Percentiles rank a stretch among this genome's conserved stretches.
Evolutionary conservation across 495 filamentous ascomycete genomes (phyloP).

Genomic region (Margaritispora aquatica): DNA sequence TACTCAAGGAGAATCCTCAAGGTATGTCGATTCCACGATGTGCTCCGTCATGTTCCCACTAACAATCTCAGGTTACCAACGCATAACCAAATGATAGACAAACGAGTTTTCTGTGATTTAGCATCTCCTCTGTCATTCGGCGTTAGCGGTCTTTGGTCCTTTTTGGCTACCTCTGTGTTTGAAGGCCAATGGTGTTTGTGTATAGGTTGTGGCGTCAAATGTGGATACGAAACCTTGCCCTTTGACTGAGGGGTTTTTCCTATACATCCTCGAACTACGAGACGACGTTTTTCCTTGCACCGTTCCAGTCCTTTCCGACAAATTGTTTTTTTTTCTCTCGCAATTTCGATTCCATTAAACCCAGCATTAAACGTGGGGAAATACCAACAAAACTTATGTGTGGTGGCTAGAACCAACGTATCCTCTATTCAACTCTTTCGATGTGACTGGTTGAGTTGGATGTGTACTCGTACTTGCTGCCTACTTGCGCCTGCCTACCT

Average conservation of each 20-base stretch:
- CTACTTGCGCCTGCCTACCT: too few species aligned
- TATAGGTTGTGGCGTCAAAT: constrained; percentile 19
- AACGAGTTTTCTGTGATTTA: constrained; percentile 33
- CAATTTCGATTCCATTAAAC: constrained; percentile 19
- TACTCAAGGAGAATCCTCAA: constrained; percentile 94
- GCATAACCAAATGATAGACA: constrained; percentile 31
- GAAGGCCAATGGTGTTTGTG: constrained; percentile 17
- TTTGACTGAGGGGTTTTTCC: constrained; percentile 1
- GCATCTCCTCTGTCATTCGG: constrained; percentile 37
- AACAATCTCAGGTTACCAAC: constrained; percentile 45
- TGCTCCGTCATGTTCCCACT: not conserved
- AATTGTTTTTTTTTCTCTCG: constrained; percentile 17
- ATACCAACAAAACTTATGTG: not conserved
- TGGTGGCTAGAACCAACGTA: not conserved
- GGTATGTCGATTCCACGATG: too few species aligned
- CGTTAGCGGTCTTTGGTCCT: constrained; percentile 43
- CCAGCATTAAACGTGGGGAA: constrained; percentile 15
- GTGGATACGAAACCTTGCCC: constrained; percentile 11
- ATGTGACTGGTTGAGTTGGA: constrained; percentile 5
- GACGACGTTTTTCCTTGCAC: constrained; percentile 18
- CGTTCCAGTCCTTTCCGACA: constrained; percentile 39
- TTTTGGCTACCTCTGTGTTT: constrained; percentile 27
- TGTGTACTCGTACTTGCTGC: constrained; percentile 4
- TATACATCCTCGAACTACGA: constrained; percentile 23
- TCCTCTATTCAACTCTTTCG: constrained; percentile 3